Conservation (phyloP, 2,329 filamentous ascomycete species). For the Sarocladium oryzae region DNA sequence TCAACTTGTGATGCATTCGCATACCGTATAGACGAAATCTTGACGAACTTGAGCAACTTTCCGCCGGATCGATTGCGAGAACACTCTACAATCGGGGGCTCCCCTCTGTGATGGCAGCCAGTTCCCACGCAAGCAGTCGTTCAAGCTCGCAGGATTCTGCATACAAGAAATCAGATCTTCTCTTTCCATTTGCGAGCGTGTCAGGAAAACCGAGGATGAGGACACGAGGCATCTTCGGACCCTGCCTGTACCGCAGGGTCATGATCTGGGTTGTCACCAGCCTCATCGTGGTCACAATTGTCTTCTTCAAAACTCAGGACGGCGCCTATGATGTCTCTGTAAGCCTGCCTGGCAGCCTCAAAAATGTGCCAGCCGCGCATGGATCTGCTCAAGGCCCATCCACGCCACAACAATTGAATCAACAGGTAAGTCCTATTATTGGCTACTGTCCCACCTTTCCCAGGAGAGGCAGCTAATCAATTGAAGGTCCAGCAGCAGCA, state of each 20-base stretch:
- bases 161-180: slow-evolving; percentile 24
- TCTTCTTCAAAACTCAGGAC: slow-evolving; percentile 30
- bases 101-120: slow-evolving; percentile 19
- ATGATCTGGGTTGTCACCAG: slow-evolving; percentile 42
- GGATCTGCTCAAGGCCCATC: slow-evolving; percentile 8
- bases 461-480: background rate
- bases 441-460: too few species aligned
- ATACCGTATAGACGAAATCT: background rate
- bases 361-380: slow-evolving; percentile 5
- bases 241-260: slow-evolving; percentile 46
- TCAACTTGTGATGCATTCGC: slow-evolving; percentile 2
- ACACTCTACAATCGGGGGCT: background rate
- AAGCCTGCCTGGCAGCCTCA: background rate
- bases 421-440: slow-evolving; percentile 4
- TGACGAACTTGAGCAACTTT: background rate
- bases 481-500: slow-evolving; percentile 9
- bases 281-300: slow-evolving; percentile 33
- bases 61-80: background rate
- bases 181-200: slow-evolving; percentile 27
- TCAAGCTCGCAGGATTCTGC: slow-evolving; percentile 25
- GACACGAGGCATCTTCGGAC: slow-evolving; percentile 40
- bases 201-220: slow-evolving; percentile 32
- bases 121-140: slow-evolving; percentile 26
- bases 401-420: slow-evolving; percentile 8
- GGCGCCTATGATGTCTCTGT: slow-evolving; percentile 17